Conservation (phyloP, 331 rosid species). For the Stylosanthes scabra region DNA sequence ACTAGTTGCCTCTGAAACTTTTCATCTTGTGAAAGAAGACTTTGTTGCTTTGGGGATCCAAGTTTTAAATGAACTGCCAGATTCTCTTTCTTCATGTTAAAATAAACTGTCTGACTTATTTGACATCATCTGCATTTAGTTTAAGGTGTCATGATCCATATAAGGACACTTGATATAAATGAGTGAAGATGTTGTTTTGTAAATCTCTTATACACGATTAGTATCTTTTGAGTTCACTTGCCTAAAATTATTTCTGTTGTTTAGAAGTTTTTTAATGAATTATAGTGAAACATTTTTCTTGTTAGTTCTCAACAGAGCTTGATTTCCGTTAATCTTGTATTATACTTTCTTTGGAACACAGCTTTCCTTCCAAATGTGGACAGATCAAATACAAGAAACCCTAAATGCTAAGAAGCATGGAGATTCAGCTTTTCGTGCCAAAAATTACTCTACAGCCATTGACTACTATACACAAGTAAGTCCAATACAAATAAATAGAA, state of each 20-base stretch:
- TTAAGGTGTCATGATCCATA: neutral
- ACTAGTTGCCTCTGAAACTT: neutral
- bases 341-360: constrained; percentile 40
- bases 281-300: neutral
- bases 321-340: neutral
- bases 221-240: neutral
- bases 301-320: constrained; percentile 22
- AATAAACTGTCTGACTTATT: neutral
- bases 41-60: constrained; percentile 5
- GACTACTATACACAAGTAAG: constrained; percentile 72
- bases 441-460: constrained; percentile 61
- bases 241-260: constrained; percentile 5
- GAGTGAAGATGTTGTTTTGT: neutral
- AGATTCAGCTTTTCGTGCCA: constrained; percentile 76
- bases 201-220: neutral
- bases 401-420: constrained; percentile 75
- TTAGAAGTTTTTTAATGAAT: neutral
- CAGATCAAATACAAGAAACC: constrained; percentile 80
- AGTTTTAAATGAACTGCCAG: neutral
- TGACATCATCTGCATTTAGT: neutral
- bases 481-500: neutral
- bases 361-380: constrained; percentile 94
- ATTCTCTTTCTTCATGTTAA: neutral
- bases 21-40: neutral
- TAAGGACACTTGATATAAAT: neutral